Base-by-base conservation (phyloP, 495 filamentous ascomycete genomes). In the Parathielavia hyrcaniae region DNA sequence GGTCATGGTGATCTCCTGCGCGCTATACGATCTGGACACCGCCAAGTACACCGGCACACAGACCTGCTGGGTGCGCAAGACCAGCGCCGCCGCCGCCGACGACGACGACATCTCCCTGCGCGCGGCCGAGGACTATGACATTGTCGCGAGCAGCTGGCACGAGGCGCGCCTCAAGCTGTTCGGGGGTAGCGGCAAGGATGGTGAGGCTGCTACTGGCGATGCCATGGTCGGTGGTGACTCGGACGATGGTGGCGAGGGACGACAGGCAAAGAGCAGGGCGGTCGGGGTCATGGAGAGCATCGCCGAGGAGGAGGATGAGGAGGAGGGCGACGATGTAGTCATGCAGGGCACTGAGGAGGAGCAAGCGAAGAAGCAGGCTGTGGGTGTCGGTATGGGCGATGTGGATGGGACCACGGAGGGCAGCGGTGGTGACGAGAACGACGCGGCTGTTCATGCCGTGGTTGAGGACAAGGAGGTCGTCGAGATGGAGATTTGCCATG, bases 61-160 rank as follows among this genome's bases (percentile, higher is more conserved):
- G 49, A 32, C 39, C 5, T 59, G 50, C 34, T 59, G 57, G 57
- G 2, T 59, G 14, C 43, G 36, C 20, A 17, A 12, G 32, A 16
- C 36, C 32, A 4, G 11, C 0, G 47, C n/a, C n/a, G n/a, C n/a
- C n/a, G n/a, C 12, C 14, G 30, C 0, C 13, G n/a, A 5, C 32
- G 32, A 19, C 32, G 32, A 16, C 6, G 44, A 19, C 4, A 11
- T 16, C 14, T 30, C 6, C 26, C 26, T 3, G 26, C 26, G 26
- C 6, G 26, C 26, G 6, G 26, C 26, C 26, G 26, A 6, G 6
- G 6, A 30, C 26, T 6, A 30, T 30, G 26, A 30, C 26, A 30
- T 30, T 30, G 6, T 30, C 26, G 26, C 6, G 26, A 30, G 26
- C 26, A 30, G 6, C 6, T 6, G 2, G 26, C 3, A 30, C 26